These are phyloP conservation scores for Boletellus ananiceps DNA, from an alignment of 768 basidiomycete genomes.

Conservation along the genomic window DNA sequence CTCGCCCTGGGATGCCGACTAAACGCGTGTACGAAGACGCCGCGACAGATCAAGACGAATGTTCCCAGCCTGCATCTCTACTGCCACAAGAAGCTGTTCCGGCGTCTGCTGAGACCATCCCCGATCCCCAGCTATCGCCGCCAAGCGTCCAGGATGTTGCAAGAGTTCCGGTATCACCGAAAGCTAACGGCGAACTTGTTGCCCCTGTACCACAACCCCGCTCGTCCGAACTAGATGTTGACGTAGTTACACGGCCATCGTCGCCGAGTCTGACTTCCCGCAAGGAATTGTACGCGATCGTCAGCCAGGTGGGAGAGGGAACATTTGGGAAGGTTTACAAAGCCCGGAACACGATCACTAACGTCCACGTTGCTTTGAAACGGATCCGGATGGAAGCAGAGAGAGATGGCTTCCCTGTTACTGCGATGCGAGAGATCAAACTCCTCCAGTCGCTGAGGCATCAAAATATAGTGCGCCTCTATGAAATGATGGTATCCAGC, in stretches of 20 bases:
- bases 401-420: conserved; percentile 96
- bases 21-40: conserved; percentile 27
- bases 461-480: conserved; percentile 80
- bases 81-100: conserved; percentile 10
- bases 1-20: conserved; percentile 23
- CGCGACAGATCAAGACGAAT: conserved; percentile 18
- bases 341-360: conserved; percentile 78
- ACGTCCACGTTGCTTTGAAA: conserved; percentile 83
- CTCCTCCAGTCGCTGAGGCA: conserved; percentile 89
- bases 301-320: conserved; percentile 95
- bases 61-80: conserved; percentile 1
- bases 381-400: conserved; percentile 97
- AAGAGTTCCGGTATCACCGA: conserved; percentile 23
- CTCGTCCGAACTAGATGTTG: conserved; percentile 21
- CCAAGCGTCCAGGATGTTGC: conserved; percentile 16
- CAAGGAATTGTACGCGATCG: conserved; percentile 74
- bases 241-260: conserved; percentile 24
- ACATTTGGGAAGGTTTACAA: conserved; percentile 99
- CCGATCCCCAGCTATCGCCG: conserved; percentile 17
- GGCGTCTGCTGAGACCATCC: conserved; percentile 1
- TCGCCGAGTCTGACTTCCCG: conserved; percentile 27
- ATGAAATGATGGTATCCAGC: conserved; percentile 99
- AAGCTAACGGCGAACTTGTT: conserved; percentile 19
- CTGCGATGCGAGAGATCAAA: conserved; percentile 98
- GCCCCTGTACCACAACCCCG: conserved; percentile 19